Evolutionary conservation across 2,329 filamentous ascomycete genomes (phyloP).

Genomic region (Cadophora gregata): DNA sequence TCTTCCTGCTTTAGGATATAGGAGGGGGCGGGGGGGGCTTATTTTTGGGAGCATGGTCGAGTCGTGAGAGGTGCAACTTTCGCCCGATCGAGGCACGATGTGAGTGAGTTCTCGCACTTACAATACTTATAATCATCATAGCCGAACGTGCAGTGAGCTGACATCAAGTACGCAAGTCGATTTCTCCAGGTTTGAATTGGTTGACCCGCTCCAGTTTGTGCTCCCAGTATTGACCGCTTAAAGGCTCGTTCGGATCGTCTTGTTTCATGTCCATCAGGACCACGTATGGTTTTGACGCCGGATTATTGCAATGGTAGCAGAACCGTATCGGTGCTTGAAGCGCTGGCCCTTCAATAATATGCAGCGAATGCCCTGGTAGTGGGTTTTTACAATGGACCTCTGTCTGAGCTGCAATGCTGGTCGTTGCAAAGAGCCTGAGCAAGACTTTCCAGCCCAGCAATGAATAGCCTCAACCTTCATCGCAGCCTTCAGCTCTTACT

Average conservation of each 20-base stretch:
- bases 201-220: not conserved
- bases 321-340: not conserved
- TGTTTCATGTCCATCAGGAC: constrained; percentile 6
- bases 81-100: not conserved
- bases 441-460: not conserved
- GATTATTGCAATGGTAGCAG: not conserved
- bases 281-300: not conserved
- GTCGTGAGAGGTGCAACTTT: constrained; percentile 9
- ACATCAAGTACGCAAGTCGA: not conserved
- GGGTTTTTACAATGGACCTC: not conserved
- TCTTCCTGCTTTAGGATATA: constrained; percentile 4
- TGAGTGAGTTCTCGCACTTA: constrained; percentile 12
- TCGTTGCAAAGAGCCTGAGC: not conserved
- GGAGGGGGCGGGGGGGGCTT: constrained; percentile 8
- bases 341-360: not conserved
- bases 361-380: not conserved
- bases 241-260: not conserved
- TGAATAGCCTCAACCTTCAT: not conserved
- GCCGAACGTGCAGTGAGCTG: constrained; percentile 8
- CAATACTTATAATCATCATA: not conserved
- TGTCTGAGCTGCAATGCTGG: not conserved
- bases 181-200: not conserved
- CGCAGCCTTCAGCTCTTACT: not conserved
- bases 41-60: constrained; percentile 8
- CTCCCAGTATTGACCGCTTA: not conserved